These are phyloP conservation scores for Pyrenula aspistea DNA, from an alignment of 495 filamentous ascomycete species.

Conservation along the genomic window DNA sequence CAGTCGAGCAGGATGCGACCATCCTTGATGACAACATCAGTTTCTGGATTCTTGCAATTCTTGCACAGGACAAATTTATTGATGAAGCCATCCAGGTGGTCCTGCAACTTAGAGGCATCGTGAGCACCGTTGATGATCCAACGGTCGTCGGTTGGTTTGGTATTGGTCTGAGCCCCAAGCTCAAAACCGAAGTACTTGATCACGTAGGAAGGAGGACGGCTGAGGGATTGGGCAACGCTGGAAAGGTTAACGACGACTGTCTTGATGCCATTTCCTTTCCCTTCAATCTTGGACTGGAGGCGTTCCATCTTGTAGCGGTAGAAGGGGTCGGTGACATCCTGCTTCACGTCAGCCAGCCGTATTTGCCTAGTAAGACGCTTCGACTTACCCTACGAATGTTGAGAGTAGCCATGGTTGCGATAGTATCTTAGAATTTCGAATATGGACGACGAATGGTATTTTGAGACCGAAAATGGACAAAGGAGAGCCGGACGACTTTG, in stretches of 20 bases:
- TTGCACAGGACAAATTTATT: constrained; percentile 96
- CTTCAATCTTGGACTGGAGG: constrained; percentile 97
- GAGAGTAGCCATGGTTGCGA: constrained; percentile 73
- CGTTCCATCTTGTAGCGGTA: constrained; percentile 99
- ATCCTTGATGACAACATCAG: constrained; percentile 86
- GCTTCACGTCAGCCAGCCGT: constrained; percentile 6
- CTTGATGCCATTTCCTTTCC: constrained; percentile 97
- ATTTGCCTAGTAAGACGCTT: neutral
- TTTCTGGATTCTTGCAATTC: constrained; percentile 99
- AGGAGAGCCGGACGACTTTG: constrained; percentile 26
- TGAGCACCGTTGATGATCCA: constrained; percentile 99
- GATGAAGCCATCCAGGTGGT: constrained; percentile 97
- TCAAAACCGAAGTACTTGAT: constrained; percentile 99
- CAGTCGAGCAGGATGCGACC: constrained; percentile 85
- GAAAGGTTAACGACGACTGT: constrained; percentile 92
- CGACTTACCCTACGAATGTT: constrained; percentile 72
- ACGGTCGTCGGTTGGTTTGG: constrained; percentile 89
- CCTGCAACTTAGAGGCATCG: constrained; percentile 89
- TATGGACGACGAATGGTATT: constrained; percentile 6
- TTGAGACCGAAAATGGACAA: constrained; percentile 20
- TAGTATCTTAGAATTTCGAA: constrained; percentile 14
- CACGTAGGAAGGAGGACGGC: constrained; percentile 83
- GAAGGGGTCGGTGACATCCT: constrained; percentile 94
- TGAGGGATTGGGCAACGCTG: constrained; percentile 86
- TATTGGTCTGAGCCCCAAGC: constrained; percentile 95